A percentile compares a stretch with the other conserved stretches of the same genome.
phyloP scores from a whole-genome alignment of 2,329 filamentous ascomycete genomes.

The Verticillium klebahnii region DNA sequence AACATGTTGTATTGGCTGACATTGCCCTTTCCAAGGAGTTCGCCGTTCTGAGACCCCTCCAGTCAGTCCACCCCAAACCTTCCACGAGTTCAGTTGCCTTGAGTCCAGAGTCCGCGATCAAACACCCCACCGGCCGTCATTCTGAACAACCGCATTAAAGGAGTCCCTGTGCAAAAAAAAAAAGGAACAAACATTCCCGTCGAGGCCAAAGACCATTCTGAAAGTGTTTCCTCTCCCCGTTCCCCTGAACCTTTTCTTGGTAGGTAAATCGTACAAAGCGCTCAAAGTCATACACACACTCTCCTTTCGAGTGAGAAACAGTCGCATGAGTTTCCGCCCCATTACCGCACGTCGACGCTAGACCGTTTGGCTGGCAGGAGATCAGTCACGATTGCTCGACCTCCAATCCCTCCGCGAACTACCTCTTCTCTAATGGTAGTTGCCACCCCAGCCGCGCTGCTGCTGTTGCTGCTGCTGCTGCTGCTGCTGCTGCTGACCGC shows the following conservation, averaged over 20 bases:
- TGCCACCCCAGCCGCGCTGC: slow-evolving; percentile 54
- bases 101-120: neutral
- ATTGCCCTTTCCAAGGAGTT: slow-evolving; percentile 1
- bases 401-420: slow-evolving; percentile 6
- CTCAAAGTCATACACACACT: slow-evolving; percentile 14
- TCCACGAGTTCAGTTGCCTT: neutral
- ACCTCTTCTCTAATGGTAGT: slow-evolving; percentile 43
- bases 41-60: neutral
- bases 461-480: slow-evolving; percentile 35
- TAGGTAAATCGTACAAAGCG: slow-evolving; percentile 14
- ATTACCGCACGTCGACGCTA: slow-evolving; percentile 1
- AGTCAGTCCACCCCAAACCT: neutral
- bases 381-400: slow-evolving; percentile 10
- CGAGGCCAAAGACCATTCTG: slow-evolving; percentile 11
- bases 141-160: neutral
- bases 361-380: slow-evolving; percentile 10
- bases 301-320: slow-evolving; percentile 12
- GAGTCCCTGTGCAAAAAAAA: slow-evolving; percentile 1
- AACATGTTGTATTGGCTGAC: neutral
- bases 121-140: slow-evolving; percentile 1
- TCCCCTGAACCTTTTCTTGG: slow-evolving; percentile 9
- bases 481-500: slow-evolving; percentile 32
- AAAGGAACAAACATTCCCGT: slow-evolving; percentile 13
- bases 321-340: slow-evolving; percentile 1
- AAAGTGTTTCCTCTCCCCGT: slow-evolving; percentile 15